Percentiles rank a stretch among this genome's conserved stretches.
Conservation (phyloP, 2,329 filamentous ascomycete species). For the Sporothrix pseudoabietina region DNA sequence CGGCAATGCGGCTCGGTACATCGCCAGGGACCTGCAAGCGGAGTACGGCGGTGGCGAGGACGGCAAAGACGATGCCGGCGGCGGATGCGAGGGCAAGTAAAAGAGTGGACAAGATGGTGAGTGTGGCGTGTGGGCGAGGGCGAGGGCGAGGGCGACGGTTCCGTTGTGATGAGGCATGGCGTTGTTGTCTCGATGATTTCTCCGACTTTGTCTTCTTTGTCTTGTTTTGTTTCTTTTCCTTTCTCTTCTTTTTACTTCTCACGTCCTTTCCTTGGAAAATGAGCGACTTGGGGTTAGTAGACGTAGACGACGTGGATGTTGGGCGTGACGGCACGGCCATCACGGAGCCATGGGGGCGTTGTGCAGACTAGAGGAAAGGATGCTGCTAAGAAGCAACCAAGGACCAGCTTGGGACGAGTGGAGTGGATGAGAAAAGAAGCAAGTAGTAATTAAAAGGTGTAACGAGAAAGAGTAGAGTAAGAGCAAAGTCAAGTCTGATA, state of each 20-base stretch:
- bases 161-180: not conserved
- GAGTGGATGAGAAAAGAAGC: not conserved
- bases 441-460: not conserved
- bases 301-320: not conserved
- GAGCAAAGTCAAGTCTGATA: not conserved
- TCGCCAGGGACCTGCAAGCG: constrained; percentile 35
- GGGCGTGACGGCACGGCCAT: constrained; percentile 14
- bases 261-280: constrained; percentile 13
- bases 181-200: not conserved
- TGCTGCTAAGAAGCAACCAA: not conserved
- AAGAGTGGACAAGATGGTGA: constrained; percentile 39
- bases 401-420: not conserved
- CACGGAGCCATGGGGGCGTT: constrained; percentile 3
- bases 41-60: constrained; percentile 37
- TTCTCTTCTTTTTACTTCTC: not conserved
- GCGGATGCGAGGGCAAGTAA: constrained; percentile 40
- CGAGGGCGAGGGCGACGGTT: not conserved
- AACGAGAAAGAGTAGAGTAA: not conserved
- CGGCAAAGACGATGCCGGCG: constrained; percentile 38
- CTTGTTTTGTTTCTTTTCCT: not conserved
- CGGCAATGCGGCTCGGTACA: constrained; percentile 40
- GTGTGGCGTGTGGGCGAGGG: constrained; percentile 31
- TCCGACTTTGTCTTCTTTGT: not conserved
- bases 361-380: not conserved
- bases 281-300: constrained; percentile 27